phyloP scores from a whole-genome alignment of 176 grass and related monocot genomes.

The Carex cristatella region DNA sequence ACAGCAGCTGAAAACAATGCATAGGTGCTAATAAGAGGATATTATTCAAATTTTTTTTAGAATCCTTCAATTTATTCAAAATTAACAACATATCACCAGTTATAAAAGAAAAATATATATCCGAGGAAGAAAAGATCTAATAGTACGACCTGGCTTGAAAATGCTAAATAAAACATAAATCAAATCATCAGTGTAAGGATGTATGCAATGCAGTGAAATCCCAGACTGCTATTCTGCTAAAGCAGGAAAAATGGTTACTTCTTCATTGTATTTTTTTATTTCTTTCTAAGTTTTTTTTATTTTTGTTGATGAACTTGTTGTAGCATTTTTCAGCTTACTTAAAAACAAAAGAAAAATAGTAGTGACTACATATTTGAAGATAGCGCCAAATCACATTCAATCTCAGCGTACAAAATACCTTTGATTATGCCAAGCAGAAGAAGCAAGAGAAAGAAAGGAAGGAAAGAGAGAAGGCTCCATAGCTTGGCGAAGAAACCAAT shows the following conservation, averaged over 20 bases:
- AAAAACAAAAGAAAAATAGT: neutral
- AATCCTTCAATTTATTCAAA: neutral
- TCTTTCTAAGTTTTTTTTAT: neutral
- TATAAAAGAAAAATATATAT: too few relatives aligned
- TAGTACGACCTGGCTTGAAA: too few relatives aligned
- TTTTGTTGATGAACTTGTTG: neutral
- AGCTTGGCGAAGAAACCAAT: conserved; percentile 56
- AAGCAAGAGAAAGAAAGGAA: conserved; percentile 67
- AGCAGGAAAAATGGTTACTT: neutral
- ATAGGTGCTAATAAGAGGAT: neutral
- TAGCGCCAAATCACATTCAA: neutral
- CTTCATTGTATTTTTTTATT: neutral
- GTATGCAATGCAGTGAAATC: neutral
- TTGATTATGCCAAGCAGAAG: conserved; percentile 58
- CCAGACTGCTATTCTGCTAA: neutral
- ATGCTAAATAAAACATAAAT: too few relatives aligned
- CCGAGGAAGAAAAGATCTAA: too few relatives aligned
- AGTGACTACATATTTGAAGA: neutral
- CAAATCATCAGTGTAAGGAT: neutral
- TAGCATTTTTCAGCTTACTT: neutral
- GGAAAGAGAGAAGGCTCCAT: conserved; percentile 70
- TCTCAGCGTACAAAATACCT: conserved; percentile 31
- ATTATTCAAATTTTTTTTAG: neutral
- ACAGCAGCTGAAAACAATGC: conserved; percentile 37
- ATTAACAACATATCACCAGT: neutral